Evolutionary conservation across 2,329 filamentous ascomycete species (phyloP), one percentile per base, ranked within the genome.

Genomic region (Hirsutella thompsonii): DNA sequence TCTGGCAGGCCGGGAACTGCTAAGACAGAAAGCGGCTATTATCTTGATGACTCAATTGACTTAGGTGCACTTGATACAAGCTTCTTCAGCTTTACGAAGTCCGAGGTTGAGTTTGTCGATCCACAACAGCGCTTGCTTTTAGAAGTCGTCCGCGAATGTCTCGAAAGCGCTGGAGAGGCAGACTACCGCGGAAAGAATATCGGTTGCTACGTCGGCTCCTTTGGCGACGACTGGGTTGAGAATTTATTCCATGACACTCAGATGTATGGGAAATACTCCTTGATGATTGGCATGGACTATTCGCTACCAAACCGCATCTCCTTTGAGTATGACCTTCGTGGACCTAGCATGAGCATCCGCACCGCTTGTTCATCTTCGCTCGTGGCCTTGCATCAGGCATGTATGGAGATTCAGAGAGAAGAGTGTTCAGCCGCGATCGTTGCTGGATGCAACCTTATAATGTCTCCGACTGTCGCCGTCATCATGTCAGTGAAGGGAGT

Each of bases 91-190:
- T 45, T 57, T 36, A 43, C 42, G 2, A 41, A 38, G 5, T 40
- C 38, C 3, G 56, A 63, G 39, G 47, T 55, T 8, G 53, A 56
- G 38, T 39, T 41, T 4, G 18, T 47, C 28, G 59, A 63, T 30
- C 59, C 59, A 1, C 55, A 58, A 29, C 59, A 59, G 37, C 42
- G 56, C 1, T 44, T 54, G 9, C 39, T 58, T 3, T 42, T 59
- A 1, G 55, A 62, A 41, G 53, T 61, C 2, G 48, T 50, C 3
- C 35, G 37, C 8, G 47, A 49, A 19, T 45, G 37, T 29, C 23
- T 48, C 8, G 45, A 48, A 3, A 32, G 40, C 32, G 43, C 46
- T 1, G 45, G 46, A 3, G 39, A 40, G 21, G 34, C 20, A 2
- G 18, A 33, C 11, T 47, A 40, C 18, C 19, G 37, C 8, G 45